These are phyloP conservation scores for Paraconiothyrium sp. DNA, from an alignment of 2,329 filamentous ascomycete species.

Conservation along the genomic window DNA sequence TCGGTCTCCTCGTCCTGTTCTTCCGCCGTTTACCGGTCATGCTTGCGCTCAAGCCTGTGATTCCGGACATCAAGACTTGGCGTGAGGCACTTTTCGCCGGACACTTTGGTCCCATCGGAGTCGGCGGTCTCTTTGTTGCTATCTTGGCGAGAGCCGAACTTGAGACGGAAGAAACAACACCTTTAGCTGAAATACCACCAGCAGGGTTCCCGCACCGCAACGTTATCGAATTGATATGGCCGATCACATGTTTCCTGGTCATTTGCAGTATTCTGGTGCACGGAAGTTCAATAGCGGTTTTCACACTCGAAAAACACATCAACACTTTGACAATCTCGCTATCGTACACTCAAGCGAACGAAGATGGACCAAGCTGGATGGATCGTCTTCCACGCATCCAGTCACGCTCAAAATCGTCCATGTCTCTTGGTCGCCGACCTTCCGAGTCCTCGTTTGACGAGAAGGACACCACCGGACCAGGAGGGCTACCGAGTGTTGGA, in stretches of 20 bases:
- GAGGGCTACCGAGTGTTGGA: slow-evolving; percentile 75
- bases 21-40: slow-evolving; percentile 97
- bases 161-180: slow-evolving; percentile 78
- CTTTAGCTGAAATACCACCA: slow-evolving; percentile 70
- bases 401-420: slow-evolving; percentile 81
- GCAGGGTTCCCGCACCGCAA: slow-evolving; percentile 69
- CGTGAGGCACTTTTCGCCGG: slow-evolving; percentile 95
- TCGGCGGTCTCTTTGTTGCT: slow-evolving; percentile 94
- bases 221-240: slow-evolving; percentile 90
- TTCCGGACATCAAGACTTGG: slow-evolving; percentile 98
- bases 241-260: slow-evolving; percentile 92
- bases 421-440: slow-evolving; percentile 73
- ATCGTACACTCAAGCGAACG: slow-evolving; percentile 91
- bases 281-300: slow-evolving; percentile 97
- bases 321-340: slow-evolving; percentile 95
- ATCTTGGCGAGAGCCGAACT: slow-evolving; percentile 94
- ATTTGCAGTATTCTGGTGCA: slow-evolving; percentile 95
- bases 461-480: slow-evolving; percentile 70
- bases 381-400: slow-evolving; percentile 84
- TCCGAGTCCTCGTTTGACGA: slow-evolving; percentile 67
- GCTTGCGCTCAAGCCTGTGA: slow-evolving; percentile 87
- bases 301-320: slow-evolving; percentile 96
- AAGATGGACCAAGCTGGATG: slow-evolving; percentile 94
- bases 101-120: slow-evolving; percentile 96
- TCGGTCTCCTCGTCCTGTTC: slow-evolving; percentile 91